Evolutionary conservation across 495 filamentous ascomycete species (phyloP).

Genomic region (Penicillium robsamsonii): DNA sequence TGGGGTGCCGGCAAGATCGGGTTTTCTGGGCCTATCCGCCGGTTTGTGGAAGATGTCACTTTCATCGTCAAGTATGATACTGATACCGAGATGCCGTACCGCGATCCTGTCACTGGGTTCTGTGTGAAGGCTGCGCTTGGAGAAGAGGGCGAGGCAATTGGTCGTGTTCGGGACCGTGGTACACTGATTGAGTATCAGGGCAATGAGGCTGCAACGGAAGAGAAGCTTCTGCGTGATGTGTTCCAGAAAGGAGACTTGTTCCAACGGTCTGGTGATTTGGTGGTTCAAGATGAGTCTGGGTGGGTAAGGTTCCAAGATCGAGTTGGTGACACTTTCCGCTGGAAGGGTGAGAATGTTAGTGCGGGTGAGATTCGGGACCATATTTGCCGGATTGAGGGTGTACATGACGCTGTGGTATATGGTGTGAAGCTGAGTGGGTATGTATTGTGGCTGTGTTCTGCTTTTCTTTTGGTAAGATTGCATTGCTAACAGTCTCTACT

Average conservation of each 20-base stretch:
- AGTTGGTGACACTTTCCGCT: conserved; percentile 91
- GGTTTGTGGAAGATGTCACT: conserved; percentile 50
- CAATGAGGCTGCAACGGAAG: conserved; percentile 68
- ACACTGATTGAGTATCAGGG: conserved; percentile 80
- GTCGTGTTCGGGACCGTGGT: conserved; percentile 58
- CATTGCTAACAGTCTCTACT: conserved; percentile 3
- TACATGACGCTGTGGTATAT: conserved; percentile 52
- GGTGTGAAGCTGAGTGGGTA: conserved; percentile 48
- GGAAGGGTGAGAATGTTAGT: conserved; percentile 92
- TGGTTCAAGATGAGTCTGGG: conserved; percentile 68
- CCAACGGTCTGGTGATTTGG: conserved; percentile 81
- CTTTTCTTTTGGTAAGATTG: not conserved
- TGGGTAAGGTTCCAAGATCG: conserved; percentile 81
- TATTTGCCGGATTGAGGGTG: conserved; percentile 43
- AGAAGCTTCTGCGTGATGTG: conserved; percentile 77
- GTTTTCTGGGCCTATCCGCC: conserved; percentile 63
- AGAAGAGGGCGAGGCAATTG: conserved; percentile 80
- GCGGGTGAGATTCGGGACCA: conserved; percentile 65
- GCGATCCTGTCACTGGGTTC: conserved; percentile 69
- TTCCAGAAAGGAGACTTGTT: conserved; percentile 78
- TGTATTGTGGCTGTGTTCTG: not conserved
- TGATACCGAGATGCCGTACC: conserved; percentile 65
- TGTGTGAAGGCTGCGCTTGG: conserved; percentile 57
- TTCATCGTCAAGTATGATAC: conserved; percentile 70
- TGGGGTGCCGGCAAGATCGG: conserved; percentile 80